These are phyloP conservation scores for Leptographium wingfieldii DNA, from an alignment of 2,329 filamentous ascomycete genomes.

Conservation along the genomic window DNA sequence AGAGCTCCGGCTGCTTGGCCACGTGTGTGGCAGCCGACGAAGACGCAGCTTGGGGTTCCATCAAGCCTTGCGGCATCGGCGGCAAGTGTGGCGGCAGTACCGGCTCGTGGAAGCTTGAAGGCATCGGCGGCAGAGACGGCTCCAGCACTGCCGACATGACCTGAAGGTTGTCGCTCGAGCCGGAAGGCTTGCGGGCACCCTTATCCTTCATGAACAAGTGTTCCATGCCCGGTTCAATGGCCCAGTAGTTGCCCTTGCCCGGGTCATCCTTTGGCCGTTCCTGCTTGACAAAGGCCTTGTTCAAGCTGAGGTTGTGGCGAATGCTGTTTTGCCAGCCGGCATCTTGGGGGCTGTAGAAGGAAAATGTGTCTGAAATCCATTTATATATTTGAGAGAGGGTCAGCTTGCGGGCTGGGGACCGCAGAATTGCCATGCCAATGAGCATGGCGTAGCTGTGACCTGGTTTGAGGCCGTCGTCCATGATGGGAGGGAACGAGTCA, in stretches of 20 bases:
- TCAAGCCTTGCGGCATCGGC: constrained; percentile 16
- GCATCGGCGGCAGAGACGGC: constrained; percentile 29
- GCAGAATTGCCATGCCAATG: constrained; percentile 93
- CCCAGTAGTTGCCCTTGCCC: constrained; percentile 96
- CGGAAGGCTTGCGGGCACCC: constrained; percentile 45
- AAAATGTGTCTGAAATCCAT: constrained; percentile 94
- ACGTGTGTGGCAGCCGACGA: constrained; percentile 8
- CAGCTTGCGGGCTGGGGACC: constrained; percentile 68
- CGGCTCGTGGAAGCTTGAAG: constrained; percentile 27
- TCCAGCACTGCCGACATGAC: constrained; percentile 46
- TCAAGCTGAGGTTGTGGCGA: constrained; percentile 89
- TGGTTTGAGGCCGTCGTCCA: constrained; percentile 82
- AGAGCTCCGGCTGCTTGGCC: constrained; percentile 39
- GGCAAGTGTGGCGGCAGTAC: constrained; percentile 34
- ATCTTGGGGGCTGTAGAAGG: constrained; percentile 73
- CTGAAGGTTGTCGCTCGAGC: constrained; percentile 43
- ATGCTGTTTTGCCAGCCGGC: constrained; percentile 99
- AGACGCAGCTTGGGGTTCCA: constrained; percentile 3
- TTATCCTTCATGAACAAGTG: constrained; percentile 83
- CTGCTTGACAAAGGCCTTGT: constrained; percentile 93
- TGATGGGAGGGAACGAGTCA: constrained; percentile 66
- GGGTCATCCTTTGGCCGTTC: constrained; percentile 94
- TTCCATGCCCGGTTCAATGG: constrained; percentile 82
- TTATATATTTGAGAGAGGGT: constrained; percentile 96
- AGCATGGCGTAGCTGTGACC: constrained; percentile 86